Evolutionary conservation across 2,329 filamentous ascomycete genomes (phyloP), one percentile per base, ranked within the genome.

Genomic region (Fusarium haematococcum): DNA sequence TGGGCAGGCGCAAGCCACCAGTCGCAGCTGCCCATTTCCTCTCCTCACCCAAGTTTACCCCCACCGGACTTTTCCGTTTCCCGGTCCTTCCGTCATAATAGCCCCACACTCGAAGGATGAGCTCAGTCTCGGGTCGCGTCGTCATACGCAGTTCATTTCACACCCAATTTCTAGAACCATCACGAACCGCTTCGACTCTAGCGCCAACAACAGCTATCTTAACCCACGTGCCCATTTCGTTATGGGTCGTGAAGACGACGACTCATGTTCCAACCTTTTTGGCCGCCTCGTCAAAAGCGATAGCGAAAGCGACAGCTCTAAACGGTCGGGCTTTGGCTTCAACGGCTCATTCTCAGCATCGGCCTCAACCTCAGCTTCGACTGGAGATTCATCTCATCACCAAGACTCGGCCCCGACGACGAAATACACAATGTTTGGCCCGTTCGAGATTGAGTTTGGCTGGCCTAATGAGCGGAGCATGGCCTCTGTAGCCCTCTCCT

Each of bases 291-390:
- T 37, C 25, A 57, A 35, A 65, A 85, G 83, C 77, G 25, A 59
- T 85, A 83, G 73, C 81, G 84, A 64, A 27, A 50, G 45, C 80
- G 48, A 52, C 11, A 83, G 30, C 50, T 65, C 75, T 50, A 82
- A 86, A 67, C 78, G 80, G 43, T 78, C 81, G 25, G 75, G 74
- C 23, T 69, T 67, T 60, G 71, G 65, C 66, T 70, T 76, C 48
- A 75, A 74, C 57, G 67, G 65, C 56, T 70, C 73, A 57, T 59
- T 70, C 57, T 52, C 68, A 50, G 59, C 65, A 16, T 65, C 72
- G 25, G 45, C 67, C 23, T 69, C 75, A 35, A 32, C 66, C 61
- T 68, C 65, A 65, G 66, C 68, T 57, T 73, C 73, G 60, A 52
- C 71, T 58, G 60, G 68, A 65, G 54, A 72, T 60, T 65, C 43